A percentile compares a stretch with the other conserved stretches of the same genome.
Conservation (phyloP, 768 basidiomycete genomes). For the Mrakia gelida region DNA sequence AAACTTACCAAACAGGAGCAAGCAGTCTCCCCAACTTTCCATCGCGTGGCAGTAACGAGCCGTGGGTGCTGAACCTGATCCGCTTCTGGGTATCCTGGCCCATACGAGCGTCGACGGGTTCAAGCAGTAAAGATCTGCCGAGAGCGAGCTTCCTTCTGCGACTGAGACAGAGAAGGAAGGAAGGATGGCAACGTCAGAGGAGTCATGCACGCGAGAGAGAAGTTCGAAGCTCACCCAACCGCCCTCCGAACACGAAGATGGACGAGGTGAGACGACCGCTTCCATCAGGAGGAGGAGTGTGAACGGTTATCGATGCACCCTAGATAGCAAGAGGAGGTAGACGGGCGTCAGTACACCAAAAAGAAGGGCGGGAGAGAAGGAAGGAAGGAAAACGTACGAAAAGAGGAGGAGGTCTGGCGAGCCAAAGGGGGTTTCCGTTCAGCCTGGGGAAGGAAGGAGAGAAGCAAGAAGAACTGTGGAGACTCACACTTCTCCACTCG, state of each 20-base stretch:
- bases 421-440: neutral
- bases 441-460: neutral
- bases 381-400: neutral
- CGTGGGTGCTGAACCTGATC: neutral
- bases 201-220: neutral
- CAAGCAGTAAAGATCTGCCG: neutral
- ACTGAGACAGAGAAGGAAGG: neutral
- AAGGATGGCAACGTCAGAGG: neutral
- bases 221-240: neutral
- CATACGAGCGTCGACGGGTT: neutral
- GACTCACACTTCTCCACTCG: neutral
- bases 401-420: neutral
- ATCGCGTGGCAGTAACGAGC: neutral
- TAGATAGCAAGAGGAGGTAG: neutral
- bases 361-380: neutral
- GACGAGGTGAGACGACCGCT: neutral
- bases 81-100: neutral
- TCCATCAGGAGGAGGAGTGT: neutral
- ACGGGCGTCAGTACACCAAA: neutral
- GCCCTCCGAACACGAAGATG: neutral
- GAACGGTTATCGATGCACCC: neutral
- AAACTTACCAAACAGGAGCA: neutral
- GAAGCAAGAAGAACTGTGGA: neutral
- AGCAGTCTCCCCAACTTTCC: neutral
- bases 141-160: neutral